phyloP scores from a whole-genome alignment of 2,329 filamentous ascomycete species.

The Epichloe scottii region DNA sequence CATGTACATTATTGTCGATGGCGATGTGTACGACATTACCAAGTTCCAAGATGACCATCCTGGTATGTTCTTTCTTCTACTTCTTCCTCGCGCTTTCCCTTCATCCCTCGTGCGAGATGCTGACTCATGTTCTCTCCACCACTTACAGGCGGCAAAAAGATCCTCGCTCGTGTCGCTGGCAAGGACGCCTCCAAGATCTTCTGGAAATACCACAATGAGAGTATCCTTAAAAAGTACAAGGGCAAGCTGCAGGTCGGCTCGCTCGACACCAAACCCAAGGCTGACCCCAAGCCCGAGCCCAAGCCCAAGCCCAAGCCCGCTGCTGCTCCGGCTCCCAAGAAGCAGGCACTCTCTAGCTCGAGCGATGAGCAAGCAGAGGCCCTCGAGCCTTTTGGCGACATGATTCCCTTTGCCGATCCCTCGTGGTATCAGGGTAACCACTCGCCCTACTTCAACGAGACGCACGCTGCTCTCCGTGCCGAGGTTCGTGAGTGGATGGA shows the following conservation, averaged over 20 bases:
- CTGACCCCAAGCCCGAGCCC: slow-evolving; percentile 36
- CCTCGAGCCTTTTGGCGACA: slow-evolving; percentile 71
- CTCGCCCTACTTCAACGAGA: slow-evolving; percentile 92
- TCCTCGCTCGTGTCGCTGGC: slow-evolving; percentile 48
- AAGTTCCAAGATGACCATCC: slow-evolving; percentile 79
- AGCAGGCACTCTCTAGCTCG: slow-evolving; percentile 21
- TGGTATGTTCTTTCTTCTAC: slow-evolving; percentile 35
- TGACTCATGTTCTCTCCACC: not conserved
- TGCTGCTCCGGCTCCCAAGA: slow-evolving; percentile 17
- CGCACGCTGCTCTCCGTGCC: slow-evolving; percentile 77
- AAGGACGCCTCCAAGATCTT: slow-evolving; percentile 57
- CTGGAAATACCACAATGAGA: slow-evolving; percentile 72
- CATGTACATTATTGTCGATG: slow-evolving; percentile 83
- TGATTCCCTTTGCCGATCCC: slow-evolving; percentile 86
- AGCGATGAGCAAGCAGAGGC: slow-evolving; percentile 46
- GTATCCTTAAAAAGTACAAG: slow-evolving; percentile 78
- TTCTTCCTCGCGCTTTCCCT: not conserved
- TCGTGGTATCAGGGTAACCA: slow-evolving; percentile 92
- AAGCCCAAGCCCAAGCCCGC: slow-evolving; percentile 13
- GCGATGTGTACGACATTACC: slow-evolving; percentile 91
- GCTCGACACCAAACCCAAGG: slow-evolving; percentile 72
- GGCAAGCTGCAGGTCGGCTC: slow-evolving; percentile 70
- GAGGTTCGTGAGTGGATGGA: slow-evolving; percentile 92
- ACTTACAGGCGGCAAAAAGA: slow-evolving; percentile 48
- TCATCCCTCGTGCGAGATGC: not conserved